Base-by-base conservation (phyloP, 805 yeast species). In the Ogataea pilisensis region DNA sequence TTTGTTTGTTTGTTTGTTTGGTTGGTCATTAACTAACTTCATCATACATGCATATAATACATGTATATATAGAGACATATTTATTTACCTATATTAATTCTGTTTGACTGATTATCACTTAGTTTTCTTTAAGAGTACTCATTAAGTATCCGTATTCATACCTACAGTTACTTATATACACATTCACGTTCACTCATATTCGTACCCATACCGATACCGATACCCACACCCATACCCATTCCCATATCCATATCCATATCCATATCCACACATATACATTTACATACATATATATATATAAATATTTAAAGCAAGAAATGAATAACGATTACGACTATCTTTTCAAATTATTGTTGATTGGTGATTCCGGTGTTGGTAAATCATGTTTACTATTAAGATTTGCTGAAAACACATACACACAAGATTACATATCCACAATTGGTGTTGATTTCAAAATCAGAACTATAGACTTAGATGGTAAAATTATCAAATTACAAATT, bases 291-390 rank as follows among this genome's bases (percentile, higher is more conserved):
- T 7, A 31, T 31, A 31, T 13, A 31, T 19, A 17, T 34, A 51
- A 20, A 30, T 22, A 22, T 8, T 8, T 11, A 22, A 22, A 22
- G 26, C n/a, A n/a, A n/a, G n/a, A n/a, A n/a, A 85, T 85, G 93
- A 85, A 85, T 68, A 82, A 83, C 74, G 95, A 95, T 70, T 93
- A 93, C 96, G 99, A 93, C 69, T 93, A 89, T 65, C 76, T 93
- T 61, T 93, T 93, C 73, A 93, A 93, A 69, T 78, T 93, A 54
- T 75, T 93, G 63, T 79, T 93, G 69, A 93, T 93, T 58, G 99
- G 99, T 22, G 26, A 22, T 22, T 22, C 26, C 11, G 26, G 26
- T 22, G 26, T 22, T 22, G 26, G 26, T 22, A 22, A 22, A 22
- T 22, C 26, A 22, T 22, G 26, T 22, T 22, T 22, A 22, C 11